Percentiles rank a stretch among this genome's conserved stretches.
phyloP scores from a whole-genome alignment of 2,329 filamentous ascomycete species.

The Aspergillus sp. region DNA sequence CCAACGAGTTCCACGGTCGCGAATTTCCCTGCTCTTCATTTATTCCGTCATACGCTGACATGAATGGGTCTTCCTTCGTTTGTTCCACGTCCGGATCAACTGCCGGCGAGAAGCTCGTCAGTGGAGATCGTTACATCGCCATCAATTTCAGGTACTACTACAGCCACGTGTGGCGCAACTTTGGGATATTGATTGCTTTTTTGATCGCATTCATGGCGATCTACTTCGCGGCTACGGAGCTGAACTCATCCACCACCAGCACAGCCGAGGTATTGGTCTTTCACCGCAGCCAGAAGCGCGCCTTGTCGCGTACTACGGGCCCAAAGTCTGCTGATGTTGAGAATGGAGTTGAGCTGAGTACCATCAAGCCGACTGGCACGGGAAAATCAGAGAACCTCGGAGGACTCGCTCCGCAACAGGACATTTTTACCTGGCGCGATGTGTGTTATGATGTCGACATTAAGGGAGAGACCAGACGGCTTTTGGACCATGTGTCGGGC shows the following conservation, averaged over 20 bases:
- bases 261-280: constrained; percentile 76
- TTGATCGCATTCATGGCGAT: constrained; percentile 60
- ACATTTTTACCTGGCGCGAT: constrained; percentile 78
- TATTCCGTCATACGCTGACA: constrained; percentile 49
- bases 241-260: constrained; percentile 64
- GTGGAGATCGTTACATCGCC: constrained; percentile 61
- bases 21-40: constrained; percentile 56
- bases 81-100: constrained; percentile 62
- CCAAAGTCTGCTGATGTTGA: constrained; percentile 8
- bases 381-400: constrained; percentile 45
- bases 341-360: neutral
- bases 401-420: constrained; percentile 54
- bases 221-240: constrained; percentile 55
- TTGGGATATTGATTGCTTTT: constrained; percentile 68
- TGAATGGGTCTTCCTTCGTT: constrained; percentile 46
- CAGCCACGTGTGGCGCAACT: constrained; percentile 66
- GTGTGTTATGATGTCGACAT: constrained; percentile 62
- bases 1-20: constrained; percentile 75
- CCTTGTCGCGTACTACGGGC: constrained; percentile 8
- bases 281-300: constrained; percentile 54
- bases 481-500: constrained; percentile 46
- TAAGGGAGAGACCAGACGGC: neutral
- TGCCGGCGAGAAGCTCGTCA: constrained; percentile 55
- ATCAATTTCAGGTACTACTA: constrained; percentile 59
- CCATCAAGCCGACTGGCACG: neutral